These are phyloP conservation scores for Pseudocercospora crystallina DNA, from an alignment of 2,329 filamentous ascomycete genomes.

Conservation along the genomic window DNA sequence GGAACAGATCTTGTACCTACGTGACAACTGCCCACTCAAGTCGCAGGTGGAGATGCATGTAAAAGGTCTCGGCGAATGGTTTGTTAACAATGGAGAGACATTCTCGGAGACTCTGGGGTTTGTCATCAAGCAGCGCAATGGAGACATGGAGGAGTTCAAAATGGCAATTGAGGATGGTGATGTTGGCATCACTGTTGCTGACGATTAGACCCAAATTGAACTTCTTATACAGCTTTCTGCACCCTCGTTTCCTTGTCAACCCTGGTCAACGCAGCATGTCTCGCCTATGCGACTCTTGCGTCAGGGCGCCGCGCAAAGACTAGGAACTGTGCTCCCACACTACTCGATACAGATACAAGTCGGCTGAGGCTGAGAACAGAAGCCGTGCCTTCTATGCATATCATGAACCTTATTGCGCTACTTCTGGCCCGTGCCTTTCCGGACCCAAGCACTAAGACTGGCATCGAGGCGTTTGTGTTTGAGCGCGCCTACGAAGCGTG, in stretches of 20 bases:
- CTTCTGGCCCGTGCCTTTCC: no score
- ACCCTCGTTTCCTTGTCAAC: not conserved
- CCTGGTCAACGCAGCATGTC: not conserved
- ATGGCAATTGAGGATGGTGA: constrained; percentile 66
- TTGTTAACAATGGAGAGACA: constrained; percentile 63
- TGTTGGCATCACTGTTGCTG: constrained; percentile 59
- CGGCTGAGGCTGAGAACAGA: no score
- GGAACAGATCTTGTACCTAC: constrained; percentile 58
- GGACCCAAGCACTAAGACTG: no score
- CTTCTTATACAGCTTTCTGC: no score
- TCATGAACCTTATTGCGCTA: no score
- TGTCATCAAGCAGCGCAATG: constrained; percentile 57
- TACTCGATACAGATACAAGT: no score
- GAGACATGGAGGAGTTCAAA: constrained; percentile 58
- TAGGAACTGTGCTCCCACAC: no score
- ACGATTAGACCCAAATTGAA: constrained; percentile 15
- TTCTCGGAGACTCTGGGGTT: constrained; percentile 59
- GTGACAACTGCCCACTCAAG: constrained; percentile 57
- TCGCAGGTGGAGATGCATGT: constrained; percentile 58
- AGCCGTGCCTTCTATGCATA: no score
- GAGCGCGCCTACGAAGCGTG: no score
- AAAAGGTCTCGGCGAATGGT: constrained; percentile 57
- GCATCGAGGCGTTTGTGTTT: no score
- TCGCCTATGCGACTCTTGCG: no score
- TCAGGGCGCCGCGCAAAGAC: no score